Conservation (phyloP, 495 filamentous ascomycete genomes). For the Hyphodiscus hymeniophilus region DNA sequence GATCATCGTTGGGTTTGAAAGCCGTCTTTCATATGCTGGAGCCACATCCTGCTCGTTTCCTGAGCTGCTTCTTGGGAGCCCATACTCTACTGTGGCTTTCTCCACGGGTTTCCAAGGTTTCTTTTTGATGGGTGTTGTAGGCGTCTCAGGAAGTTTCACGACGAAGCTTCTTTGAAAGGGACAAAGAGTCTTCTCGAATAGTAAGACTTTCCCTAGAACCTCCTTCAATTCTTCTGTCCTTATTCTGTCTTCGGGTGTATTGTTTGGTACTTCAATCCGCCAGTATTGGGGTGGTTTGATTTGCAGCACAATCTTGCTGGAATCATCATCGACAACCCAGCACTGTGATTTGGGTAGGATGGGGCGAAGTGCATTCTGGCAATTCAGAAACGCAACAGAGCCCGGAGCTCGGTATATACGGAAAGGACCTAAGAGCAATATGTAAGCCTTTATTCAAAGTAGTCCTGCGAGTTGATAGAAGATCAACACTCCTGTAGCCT, state of each 20-base stretch:
- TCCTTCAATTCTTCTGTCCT: constrained; percentile 57
- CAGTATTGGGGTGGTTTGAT: constrained; percentile 76
- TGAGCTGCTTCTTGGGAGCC: too few species aligned
- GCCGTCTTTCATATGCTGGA: too few species aligned
- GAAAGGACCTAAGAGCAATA: constrained; percentile 49
- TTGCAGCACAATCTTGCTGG: constrained; percentile 67
- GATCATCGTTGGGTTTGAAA: too few species aligned
- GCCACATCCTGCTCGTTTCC: too few species aligned
- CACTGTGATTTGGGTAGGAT: constrained; percentile 83
- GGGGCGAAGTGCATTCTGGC: constrained; percentile 66
- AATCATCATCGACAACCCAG: constrained; percentile 80
- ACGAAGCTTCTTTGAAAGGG: constrained; percentile 73
- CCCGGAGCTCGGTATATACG: constrained; percentile 74
- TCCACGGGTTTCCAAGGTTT: constrained; percentile 60
- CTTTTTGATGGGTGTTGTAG: constrained; percentile 55
- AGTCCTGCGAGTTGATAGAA: too few species aligned
- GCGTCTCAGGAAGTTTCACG: constrained; percentile 64
- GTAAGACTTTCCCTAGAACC: constrained; percentile 60
- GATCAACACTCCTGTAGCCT: too few species aligned
- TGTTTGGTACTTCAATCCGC: constrained; percentile 73
- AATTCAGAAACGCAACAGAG: constrained; percentile 77
- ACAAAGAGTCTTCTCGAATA: constrained; percentile 81
- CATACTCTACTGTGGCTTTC: constrained; percentile 12
- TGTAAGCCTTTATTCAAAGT: background rate
- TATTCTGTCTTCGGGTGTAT: constrained; percentile 46